Conservation (phyloP, 192 early-diverging fungal genomes). For the Entomortierella chlamydospora region DNA sequence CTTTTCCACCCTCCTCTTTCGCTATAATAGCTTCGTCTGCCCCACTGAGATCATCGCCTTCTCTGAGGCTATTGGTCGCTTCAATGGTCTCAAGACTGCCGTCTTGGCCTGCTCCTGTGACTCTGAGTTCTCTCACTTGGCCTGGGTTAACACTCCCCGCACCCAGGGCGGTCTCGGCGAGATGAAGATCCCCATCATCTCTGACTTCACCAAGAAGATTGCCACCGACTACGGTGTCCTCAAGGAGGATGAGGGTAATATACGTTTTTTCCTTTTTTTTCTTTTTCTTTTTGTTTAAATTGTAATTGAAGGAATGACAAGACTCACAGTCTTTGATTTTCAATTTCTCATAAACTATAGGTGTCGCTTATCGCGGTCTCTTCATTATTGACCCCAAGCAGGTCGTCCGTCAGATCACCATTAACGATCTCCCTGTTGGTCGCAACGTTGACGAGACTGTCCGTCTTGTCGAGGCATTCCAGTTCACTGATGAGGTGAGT, state of each 20-base stretch:
- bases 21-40: conserved; percentile 73
- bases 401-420: conserved; percentile 86
- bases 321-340: too few species aligned
- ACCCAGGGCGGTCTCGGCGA: conserved; percentile 93
- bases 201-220: conserved; percentile 92
- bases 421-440: conserved; percentile 92
- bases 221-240: conserved; percentile 89
- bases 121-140: conserved; percentile 87
- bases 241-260: conserved; percentile 78
- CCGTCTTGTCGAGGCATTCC: conserved; percentile 90
- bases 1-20: background rate
- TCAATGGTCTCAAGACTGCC: conserved; percentile 81
- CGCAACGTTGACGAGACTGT: conserved; percentile 88
- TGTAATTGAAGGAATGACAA: too few species aligned
- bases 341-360: conserved; percentile 10
- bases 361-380: conserved; percentile 85
- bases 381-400: conserved; percentile 94
- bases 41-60: conserved; percentile 96
- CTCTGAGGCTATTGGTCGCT: conserved; percentile 86
- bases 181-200: conserved; percentile 91
- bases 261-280: conserved; percentile 22
- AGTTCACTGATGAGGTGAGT: conserved; percentile 87
- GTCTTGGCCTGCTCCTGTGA: conserved; percentile 80
- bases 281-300: background rate
- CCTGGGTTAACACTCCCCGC: conserved; percentile 86